Evolutionary conservation across 2,329 filamentous ascomycete species (phyloP).

Genomic region (Cladosporium sp.): DNA sequence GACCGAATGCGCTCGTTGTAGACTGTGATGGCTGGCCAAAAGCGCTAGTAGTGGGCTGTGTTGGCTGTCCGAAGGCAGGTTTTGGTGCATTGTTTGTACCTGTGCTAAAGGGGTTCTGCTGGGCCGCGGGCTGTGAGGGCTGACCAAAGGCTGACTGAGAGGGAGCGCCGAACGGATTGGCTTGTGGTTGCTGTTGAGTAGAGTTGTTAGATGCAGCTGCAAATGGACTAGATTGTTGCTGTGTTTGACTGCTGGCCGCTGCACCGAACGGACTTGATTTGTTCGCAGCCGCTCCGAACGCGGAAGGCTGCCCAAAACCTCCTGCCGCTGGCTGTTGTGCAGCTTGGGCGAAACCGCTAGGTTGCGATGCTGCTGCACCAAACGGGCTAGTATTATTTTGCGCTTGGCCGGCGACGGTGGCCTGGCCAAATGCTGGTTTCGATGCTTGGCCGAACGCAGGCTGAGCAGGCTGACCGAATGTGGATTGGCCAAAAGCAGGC

Average conservation of each 20-base stretch:
- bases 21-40: slow-evolving; percentile 22
- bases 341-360: slow-evolving; percentile 10
- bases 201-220: background rate
- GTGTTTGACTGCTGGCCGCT: background rate
- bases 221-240: background rate
- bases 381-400: slow-evolving; percentile 6
- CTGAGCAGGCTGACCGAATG: slow-evolving; percentile 31
- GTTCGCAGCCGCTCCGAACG: slow-evolving; percentile 22
- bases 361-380: slow-evolving; percentile 9
- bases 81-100: background rate
- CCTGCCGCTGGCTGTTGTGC: slow-evolving; percentile 3
- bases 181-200: background rate
- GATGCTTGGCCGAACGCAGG: slow-evolving; percentile 24
- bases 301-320: slow-evolving; percentile 17
- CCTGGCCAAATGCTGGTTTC: slow-evolving; percentile 37
- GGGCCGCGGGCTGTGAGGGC: slow-evolving; percentile 23
- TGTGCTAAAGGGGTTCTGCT: background rate
- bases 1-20: slow-evolving; percentile 8
- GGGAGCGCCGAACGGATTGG: slow-evolving; percentile 5
- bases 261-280: slow-evolving; percentile 10
- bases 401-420: slow-evolving; percentile 28
- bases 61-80: slow-evolving; percentile 14
- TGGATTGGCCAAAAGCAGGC: slow-evolving; percentile 24
- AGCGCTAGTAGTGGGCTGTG: slow-evolving; percentile 13
- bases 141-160: slow-evolving; percentile 38